Base-by-base conservation (phyloP, 2,329 filamentous ascomycete genomes). In the Beauveria sp. region DNA sequence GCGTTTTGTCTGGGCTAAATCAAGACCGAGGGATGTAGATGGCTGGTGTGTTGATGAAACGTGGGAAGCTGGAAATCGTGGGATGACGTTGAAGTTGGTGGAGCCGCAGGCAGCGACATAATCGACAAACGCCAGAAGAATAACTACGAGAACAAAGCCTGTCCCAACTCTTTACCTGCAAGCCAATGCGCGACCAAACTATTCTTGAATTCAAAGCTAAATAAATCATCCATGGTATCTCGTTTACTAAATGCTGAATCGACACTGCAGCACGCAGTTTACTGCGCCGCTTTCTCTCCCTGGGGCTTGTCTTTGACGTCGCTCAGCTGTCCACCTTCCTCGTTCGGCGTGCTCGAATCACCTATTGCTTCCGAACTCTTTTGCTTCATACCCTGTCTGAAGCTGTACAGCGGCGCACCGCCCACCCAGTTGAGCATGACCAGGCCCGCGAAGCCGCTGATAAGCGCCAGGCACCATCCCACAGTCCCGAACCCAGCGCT, bases 401-500 rank as follows among this genome's bases (percentile, higher is more conserved):
- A 59, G 3, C 50, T 53, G 26, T 53, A 46, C n/a, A 59, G 28
- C 14, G 57, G 57, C 41, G 48, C 28, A 1, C 70, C 69, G 1
- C 72, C 72, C 9, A 69, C 70, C 61, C 71, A 74, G 10, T 69
- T 61, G 40, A 68, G 44, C 18, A 68, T 67, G 5, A 65, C 64
- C 22, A 72, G 61, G 10, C 67, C 64, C 14, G 72, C 72, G 34
- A 69, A 63, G 44, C 65, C 66, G 8, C 67, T 69, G 18, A 73
- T 30, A 8, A 73, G 48, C 9, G 64, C 72, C 59, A 74, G 53
- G 43, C 61, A 66, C 72, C 70, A 73, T 26, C 70, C 70, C 26
- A 73, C 67, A 16, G 71, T 66, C n/a, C 64, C 64, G 69, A 71
- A 74, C 28, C 71, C 72, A 26, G 67, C 66, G 28, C 50, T 66